Base-by-base conservation (phyloP, 2,329 filamentous ascomycete genomes). In the Xylariaceae sp. region DNA sequence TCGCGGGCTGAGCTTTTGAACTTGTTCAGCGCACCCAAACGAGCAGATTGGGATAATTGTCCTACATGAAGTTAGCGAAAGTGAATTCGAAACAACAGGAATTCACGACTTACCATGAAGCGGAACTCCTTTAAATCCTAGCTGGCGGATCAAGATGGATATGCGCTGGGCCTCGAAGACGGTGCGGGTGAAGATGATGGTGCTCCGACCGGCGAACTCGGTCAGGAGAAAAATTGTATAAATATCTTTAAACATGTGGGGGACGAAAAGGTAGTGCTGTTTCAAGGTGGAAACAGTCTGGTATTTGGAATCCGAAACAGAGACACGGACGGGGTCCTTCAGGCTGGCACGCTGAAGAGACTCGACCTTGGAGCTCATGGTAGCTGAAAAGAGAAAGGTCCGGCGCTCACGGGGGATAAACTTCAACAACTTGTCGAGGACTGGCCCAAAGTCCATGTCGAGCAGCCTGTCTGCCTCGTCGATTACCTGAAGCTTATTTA, bases 321-420 rank as follows among this genome's bases (percentile, higher is more conserved):
- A 89, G 52, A 97, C 87, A 31, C 89, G 82, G 6, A 95, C 77
- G 0, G 93, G 93, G 62, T 96, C 91, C 42, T 84, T 85, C 49
- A 99, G 78, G 55, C 89, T 92, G 17, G 94, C 94, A 47, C 94
- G 84, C 69, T 97, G 94, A 43, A 99, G 76, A 47, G 86, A 90
- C 71, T 97, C 94, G 53, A 99, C 88, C 54, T 58, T 96, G 55
- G 86, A 91, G 62, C 86, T 91, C 81, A 97, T 93, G 12, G 94
- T 99, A 1, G 94, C 93, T 4, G 88, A 94, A 77, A 96, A 97
- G 40, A 99, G 86, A 66, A 87, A 94, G 0, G 94, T 97, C 39
- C 86, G 81, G 38, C 86, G 77, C 65, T 91, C 86, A 39, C 85
- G 77, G 0, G 91, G 92, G 5, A 31, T 46, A 56, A 95, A 90